phyloP scores from a whole-genome alignment of 345 rosid genomes.

The Psidium friedrichsthalianum region DNA sequence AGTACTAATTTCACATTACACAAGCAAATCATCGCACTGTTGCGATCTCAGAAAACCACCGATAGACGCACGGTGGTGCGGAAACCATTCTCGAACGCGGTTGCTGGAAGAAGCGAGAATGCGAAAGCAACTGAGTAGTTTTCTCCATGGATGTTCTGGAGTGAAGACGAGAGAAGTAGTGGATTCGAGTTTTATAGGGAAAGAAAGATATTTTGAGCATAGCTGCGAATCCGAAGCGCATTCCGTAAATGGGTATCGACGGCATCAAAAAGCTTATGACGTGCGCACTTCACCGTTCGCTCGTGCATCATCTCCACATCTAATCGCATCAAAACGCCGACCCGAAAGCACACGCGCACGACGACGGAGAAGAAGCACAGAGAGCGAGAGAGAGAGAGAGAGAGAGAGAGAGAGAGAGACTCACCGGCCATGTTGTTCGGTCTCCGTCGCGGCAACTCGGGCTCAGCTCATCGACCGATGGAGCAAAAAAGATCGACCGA shows the following conservation, averaged over 20 bases:
- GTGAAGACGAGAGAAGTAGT: background rate
- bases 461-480: background rate
- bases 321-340: background rate
- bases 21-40: background rate
- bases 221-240: background rate
- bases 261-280: background rate
- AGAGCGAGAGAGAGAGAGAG: background rate
- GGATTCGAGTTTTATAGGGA: rapidly evolving
- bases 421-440: background rate
- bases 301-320: background rate
- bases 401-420: background rate
- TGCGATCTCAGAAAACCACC: background rate
- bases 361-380: background rate
- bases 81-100: background rate
- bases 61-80: background rate
- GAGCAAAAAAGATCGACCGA: too few species aligned
- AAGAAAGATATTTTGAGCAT: background rate
- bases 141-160: background rate
- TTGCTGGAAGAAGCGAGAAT: background rate
- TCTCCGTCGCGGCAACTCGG: background rate
- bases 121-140: background rate
- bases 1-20: background rate
- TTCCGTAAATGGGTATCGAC: background rate
- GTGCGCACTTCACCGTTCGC: background rate
- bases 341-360: background rate